Base-by-base conservation (phyloP, 257 asterid species). In the Solanum piurae region DNA sequence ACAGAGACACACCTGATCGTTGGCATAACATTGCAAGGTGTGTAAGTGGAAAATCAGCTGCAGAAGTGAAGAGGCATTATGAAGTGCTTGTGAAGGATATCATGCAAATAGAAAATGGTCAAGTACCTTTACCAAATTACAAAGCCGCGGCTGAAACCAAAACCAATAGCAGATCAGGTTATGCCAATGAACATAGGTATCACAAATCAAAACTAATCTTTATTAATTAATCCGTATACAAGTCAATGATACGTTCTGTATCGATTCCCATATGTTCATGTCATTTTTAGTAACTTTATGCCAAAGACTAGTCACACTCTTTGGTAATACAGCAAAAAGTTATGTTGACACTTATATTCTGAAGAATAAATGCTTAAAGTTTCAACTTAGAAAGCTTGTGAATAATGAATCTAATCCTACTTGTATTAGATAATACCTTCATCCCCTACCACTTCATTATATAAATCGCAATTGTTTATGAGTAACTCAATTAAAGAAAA, bases 1-100 rank as follows among this genome's bases (percentile, higher is more conserved):
- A 90, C 71, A 89, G 84, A 89, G 94, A 92, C 86, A 92, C 94
- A 21, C 92, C 93, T 42, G 93, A 92, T 79, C 93, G 94, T 25
- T 90, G 93, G 94, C 75, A 87, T 14, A 89, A 92, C 85, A 92
- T 92, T 40, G 92, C 94, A 20, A 88, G 92, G 87, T 90, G 88
- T 12, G 94, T 92, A 10, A 91, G 86, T 25, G 94, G 93, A 6
- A 92, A 92, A 86, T 87, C 94, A 3, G 88, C 89, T 0, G 93
- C 88, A 86, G 93, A 92, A 89, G 94, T 92, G 3, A 87, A 88
- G 86, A 85, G 90, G 66, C 94, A 92, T 49, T 92, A 92, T 52
- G 92, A 83, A 62, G 37, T 89, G 27, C 94, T 92, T 60, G 93
- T 74, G 18, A 90, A 72, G 87, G 94, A 92, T 23, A 90, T 92